These are phyloP conservation scores for Colletotrichum plurivorum DNA, from an alignment of 2,329 filamentous ascomycete genomes.

Conservation along the genomic window DNA sequence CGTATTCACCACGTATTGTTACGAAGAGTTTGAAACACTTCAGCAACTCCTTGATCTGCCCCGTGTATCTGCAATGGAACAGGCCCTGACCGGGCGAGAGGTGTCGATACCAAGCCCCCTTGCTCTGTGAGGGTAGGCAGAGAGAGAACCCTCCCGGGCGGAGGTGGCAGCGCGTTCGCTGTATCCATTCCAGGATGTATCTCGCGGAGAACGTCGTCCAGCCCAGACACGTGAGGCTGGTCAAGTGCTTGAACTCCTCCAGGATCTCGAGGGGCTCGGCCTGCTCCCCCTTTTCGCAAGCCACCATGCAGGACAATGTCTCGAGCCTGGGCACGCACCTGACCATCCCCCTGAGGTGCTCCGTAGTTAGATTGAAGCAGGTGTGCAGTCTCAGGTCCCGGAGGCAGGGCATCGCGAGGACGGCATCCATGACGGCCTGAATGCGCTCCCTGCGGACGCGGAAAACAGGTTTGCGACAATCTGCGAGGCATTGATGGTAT, in stretches of 20 bases:
- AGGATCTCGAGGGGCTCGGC: neutral
- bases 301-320: conserved; percentile 2
- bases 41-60: neutral
- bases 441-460: neutral
- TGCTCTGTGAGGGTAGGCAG: conserved; percentile 11
- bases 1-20: neutral
- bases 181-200: neutral
- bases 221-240: conserved; percentile 10
- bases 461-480: too few species aligned
- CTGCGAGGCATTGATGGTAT: too few species aligned
- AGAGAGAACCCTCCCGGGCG: conserved; percentile 18
- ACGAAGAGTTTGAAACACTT: neutral
- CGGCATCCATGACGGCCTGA: conserved; percentile 9
- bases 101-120: neutral
- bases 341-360: neutral
- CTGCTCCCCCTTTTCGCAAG: neutral
- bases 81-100: too few species aligned
- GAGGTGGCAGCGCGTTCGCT: neutral
- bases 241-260: conserved; percentile 17
- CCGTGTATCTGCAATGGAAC: neutral
- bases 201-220: conserved; percentile 6
- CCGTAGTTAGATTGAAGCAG: neutral
- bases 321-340: neutral
- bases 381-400: conserved; percentile 30
- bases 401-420: conserved; percentile 23